These are phyloP conservation scores for Firmiana major DNA, from an alignment of 345 rosid genomes.

Conservation along the genomic window DNA sequence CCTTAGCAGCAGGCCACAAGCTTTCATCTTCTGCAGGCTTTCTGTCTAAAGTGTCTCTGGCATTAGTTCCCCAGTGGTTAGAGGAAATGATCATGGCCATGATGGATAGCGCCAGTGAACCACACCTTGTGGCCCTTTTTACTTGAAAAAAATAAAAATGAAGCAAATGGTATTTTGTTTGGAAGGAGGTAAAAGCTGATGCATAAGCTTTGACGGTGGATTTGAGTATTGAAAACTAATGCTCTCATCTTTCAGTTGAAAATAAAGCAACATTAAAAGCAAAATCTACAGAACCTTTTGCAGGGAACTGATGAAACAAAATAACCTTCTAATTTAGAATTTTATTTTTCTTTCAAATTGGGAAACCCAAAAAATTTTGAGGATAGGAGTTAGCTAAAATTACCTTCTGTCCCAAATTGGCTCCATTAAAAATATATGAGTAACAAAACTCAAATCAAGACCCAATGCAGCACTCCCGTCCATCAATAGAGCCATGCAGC, in stretches of 20 bases:
- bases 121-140: neutral
- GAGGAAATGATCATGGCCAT: neutral
- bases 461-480: slow-evolving; percentile 97
- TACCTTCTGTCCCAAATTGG: slow-evolving; percentile 99
- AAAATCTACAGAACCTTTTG: neutral
- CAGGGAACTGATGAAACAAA: neutral
- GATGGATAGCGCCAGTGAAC: neutral
- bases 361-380: neutral
- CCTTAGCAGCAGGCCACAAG: neutral
- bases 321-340: neutral
- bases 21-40: neutral
- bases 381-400: neutral
- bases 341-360: neutral
- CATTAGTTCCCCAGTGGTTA: neutral
- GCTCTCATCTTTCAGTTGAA: neutral
- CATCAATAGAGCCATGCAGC: slow-evolving; percentile 87
- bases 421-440: slow-evolving; percentile 84
- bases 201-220: neutral
- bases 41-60: neutral
- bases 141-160: neutral
- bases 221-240: neutral
- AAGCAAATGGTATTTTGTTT: neutral
- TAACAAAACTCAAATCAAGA: slow-evolving; percentile 95
- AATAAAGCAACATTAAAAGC: neutral
- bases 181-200: neutral